These are phyloP conservation scores for Stephania yunnanensis DNA, from an alignment of 164 flowering plant genomes.

Conservation along the genomic window DNA sequence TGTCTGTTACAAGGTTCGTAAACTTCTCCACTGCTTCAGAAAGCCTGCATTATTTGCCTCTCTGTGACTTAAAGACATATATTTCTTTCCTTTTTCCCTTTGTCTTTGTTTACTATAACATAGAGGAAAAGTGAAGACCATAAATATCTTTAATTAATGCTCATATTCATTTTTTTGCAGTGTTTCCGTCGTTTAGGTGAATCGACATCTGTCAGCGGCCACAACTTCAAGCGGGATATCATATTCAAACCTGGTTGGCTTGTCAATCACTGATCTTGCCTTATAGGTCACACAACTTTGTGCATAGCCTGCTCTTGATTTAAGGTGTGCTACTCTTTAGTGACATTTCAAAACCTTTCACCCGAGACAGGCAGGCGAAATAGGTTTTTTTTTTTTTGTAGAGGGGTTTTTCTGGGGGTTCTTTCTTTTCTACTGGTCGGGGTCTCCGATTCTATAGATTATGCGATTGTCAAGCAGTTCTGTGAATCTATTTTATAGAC, in stretches of 20 bases:
- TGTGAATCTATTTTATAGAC: neutral
- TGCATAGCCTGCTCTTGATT: neutral
- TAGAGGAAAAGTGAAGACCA: neutral
- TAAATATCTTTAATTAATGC: slow-evolving; percentile 3
- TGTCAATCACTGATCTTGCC: slow-evolving; percentile 15
- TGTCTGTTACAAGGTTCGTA: slow-evolving; percentile 93
- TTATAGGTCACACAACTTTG: neutral
- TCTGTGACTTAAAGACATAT: neutral
- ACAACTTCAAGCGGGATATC: slow-evolving; percentile 57
- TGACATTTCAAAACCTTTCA: neutral
- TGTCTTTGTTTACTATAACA: neutral
- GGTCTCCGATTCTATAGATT: neutral
- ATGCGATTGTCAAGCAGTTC: neutral
- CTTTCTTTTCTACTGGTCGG: neutral
- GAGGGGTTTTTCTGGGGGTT: too few species aligned
- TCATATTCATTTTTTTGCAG: slow-evolving; percentile 36
- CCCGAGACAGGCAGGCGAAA: neutral
- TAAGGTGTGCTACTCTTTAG: neutral
- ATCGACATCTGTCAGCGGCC: slow-evolving; percentile 72
- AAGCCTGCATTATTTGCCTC: neutral
- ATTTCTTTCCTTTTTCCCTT: neutral
- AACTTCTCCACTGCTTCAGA: neutral
- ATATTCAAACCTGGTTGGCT: slow-evolving; percentile 89
- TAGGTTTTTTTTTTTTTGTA: neutral
- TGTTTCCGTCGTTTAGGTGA: slow-evolving; percentile 93